phyloP scores from a whole-genome alignment of 345 rosid genomes.

The Syzygium aqueum region DNA sequence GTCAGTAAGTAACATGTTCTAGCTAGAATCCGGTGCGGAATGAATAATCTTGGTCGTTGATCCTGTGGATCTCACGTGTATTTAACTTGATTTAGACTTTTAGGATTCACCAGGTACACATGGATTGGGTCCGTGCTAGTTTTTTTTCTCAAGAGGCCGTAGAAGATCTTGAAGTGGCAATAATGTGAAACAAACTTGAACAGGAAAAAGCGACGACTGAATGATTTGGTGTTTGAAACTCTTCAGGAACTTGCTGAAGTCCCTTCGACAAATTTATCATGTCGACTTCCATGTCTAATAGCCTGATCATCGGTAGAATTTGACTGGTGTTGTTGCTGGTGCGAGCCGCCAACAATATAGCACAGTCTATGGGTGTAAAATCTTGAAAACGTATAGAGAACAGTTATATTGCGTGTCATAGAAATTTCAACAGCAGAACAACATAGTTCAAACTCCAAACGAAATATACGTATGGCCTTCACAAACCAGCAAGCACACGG shows the following conservation, averaged over 20 bases:
- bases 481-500: neutral
- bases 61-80: neutral
- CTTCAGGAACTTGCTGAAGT: neutral
- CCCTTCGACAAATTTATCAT: neutral
- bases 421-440: neutral
- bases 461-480: neutral
- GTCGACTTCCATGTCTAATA: neutral
- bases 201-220: neutral
- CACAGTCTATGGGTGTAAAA: neutral
- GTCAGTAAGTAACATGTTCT: neutral
- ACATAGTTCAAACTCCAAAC: neutral
- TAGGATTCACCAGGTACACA: neutral
- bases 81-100: neutral
- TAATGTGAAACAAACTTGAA: neutral
- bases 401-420: neutral
- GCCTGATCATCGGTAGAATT: neutral
- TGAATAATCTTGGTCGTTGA: neutral
- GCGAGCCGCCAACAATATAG: neutral
- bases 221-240: neutral
- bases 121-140: neutral
- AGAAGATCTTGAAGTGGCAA: neutral
- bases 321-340: accelerated
- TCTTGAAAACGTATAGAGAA: neutral
- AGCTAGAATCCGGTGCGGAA: neutral
- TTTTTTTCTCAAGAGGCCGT: no score